Percentiles rank a stretch among this genome's conserved stretches.
phyloP scores from a whole-genome alignment of 352 stramenopile species.

The Lagenidium giganteum region DNA sequence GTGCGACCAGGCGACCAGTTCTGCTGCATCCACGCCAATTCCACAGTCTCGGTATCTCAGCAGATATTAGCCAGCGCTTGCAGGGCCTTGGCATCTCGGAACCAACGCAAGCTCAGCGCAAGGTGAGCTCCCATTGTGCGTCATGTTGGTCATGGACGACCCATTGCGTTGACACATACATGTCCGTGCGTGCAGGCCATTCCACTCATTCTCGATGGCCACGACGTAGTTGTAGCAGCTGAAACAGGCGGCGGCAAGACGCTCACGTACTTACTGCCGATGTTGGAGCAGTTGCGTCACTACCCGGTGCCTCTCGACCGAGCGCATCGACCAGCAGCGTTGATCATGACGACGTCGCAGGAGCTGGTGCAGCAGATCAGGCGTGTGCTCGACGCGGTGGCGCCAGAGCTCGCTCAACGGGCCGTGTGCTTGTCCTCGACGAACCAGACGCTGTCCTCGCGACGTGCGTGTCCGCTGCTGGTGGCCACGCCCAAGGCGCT shows the following conservation, averaged over 20 bases:
- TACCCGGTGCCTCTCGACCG: conserved; percentile 24
- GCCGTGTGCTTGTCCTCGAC: conserved; percentile 46
- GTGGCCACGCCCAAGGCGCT: conserved; percentile 63
- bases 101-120: conserved; percentile 47
- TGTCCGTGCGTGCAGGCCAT: conserved; percentile 33
- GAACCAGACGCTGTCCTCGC: conserved; percentile 33
- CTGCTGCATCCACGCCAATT: conserved; percentile 25
- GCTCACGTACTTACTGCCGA: conserved; percentile 92
- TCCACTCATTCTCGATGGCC: conserved; percentile 34
- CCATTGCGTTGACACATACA: too few species aligned
- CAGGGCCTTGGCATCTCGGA: conserved; percentile 23
- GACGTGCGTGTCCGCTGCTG: conserved; percentile 40
- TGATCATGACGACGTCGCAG: conserved; percentile 85
- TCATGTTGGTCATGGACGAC: neutral
- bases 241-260: conserved; percentile 97
- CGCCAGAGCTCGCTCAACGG: conserved; percentile 29
- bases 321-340: conserved; percentile 41
- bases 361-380: conserved; percentile 81
- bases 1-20: too few species aligned
- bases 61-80: conserved; percentile 28
- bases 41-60: conserved; percentile 48
- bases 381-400: conserved; percentile 31
- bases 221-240: conserved; percentile 90
- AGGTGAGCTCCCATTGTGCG: conserved; percentile 11
- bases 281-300: conserved; percentile 66